Evolutionary conservation across 2,329 filamentous ascomycete genomes (phyloP), one percentile per base, ranked within the genome.

Genomic region (Plenodomus lindquistii): DNA sequence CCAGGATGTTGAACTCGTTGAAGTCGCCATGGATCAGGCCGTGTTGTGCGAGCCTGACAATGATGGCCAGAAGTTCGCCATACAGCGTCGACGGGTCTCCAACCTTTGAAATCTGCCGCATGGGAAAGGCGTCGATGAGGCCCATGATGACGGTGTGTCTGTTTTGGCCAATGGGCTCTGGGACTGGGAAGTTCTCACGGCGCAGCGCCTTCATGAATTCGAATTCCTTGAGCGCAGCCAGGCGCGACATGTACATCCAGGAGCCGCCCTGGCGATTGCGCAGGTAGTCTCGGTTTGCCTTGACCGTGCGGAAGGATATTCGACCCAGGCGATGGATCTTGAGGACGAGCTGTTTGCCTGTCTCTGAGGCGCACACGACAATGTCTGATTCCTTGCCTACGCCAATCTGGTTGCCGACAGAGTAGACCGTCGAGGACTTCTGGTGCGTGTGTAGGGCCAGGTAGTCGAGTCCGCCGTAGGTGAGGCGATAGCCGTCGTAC

Each of bases 311-410:
- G 79, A 99, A 99, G 24, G 92, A 97, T 65, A 99, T 96, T 64
- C 94, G 87, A 38, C 94, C 94, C 3, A 99, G 81, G 39, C 94
- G 86, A 75, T 99, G 94, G 65, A 99, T 96, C 77, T 99, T 99
- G 59, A 99, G 81, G 15, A 99, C 88, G 52, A 83, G 81, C 70
- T 97, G 91, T 17, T 79, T 78, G 48, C 91, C 91, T 5, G 81
- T 81, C 43, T 91, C 81, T 64, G 91, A 85, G 46, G 94, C 93
- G 40, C 96, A 92, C 48, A 97, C 87, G 73, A 95, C 89, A 67
- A 99, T 97, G 69, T 99, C 94, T 61, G 90, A 96, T 76, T 99
- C 94, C 73, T 99, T 99, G 44, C 94, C 94, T 2, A 97, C 92
- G 40, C 95, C 94, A 57, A 99, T 90, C 66, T 95, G 89, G 72